Base-by-base conservation (phyloP, 2,329 filamentous ascomycete species). In the Neofusicoccum parvum region DNA sequence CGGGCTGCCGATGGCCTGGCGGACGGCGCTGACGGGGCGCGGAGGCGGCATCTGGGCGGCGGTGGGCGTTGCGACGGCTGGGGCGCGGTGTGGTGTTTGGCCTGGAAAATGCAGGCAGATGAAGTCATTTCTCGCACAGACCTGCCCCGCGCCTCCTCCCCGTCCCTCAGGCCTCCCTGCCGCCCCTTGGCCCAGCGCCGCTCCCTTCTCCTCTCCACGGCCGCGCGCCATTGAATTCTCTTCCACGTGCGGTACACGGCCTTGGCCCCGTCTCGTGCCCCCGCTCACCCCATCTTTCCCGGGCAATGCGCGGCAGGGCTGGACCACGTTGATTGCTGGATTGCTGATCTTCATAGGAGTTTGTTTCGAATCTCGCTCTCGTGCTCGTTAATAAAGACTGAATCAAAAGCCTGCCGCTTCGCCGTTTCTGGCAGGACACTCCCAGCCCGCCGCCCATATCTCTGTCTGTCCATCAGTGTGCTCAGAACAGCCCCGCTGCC, bases 1-100 rank as follows among this genome's bases (percentile, higher is more conserved):
- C 3, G 81, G 80, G n/a, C 20, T 67, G 46, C 56, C 46, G 43
- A 64, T 64, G 36, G 49, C 62, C 4, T 56, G 62, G 5, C 34
- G 48, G 17, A 64, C 37, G 49, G 62, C 62, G 11, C 11, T 64
- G 37, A 15, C 48, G 20, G 56, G 15, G 41, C 43, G 59, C 27
- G 59, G 15, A 11, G 59, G 59, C 17, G 59, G 36, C 59, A 62
- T 62, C 14, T 17, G 17, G 17, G 23, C 48, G n/a, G 56, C n/a
- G 23, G 43, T 6, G 9, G 43, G 12, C 20, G 36, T 23, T 17
- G 17, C 5, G 54, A 14, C 34, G 10, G 49, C 27, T 34, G 49
- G 27, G 10, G 36, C 34, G 17, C 39, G 27, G 37, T 15, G 20
- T 41, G 37, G 53, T 12, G 41, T 20, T 10, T 15, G 36, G 20